phyloP scores from a whole-genome alignment of 495 filamentous ascomycete species.

The Neurospora pannonica region DNA sequence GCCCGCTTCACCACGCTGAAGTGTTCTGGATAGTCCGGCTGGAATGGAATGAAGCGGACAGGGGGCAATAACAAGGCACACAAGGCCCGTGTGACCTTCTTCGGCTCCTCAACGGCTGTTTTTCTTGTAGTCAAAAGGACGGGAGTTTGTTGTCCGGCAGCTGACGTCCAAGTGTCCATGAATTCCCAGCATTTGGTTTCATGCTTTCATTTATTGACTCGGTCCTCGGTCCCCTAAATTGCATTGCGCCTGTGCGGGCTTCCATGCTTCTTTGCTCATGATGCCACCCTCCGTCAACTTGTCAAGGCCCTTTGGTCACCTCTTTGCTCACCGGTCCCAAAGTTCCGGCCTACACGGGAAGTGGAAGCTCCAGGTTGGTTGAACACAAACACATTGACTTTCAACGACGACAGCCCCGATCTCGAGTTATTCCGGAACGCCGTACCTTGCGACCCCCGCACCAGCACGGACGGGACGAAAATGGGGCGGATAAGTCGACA shows the following conservation, averaged over 20 bases:
- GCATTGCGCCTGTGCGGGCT: not conserved
- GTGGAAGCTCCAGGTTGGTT: not conserved
- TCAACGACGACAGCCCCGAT: not conserved
- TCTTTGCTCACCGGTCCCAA: not conserved
- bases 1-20: not conserved
- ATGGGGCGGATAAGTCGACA: not conserved
- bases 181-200: not conserved
- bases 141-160: not conserved
- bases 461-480: not conserved
- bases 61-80: constrained; percentile 1
- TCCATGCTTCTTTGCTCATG: not conserved
- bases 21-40: constrained; percentile 3
- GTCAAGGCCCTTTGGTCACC: not conserved
- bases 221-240: not conserved
- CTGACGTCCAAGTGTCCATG: not conserved
- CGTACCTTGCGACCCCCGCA: not conserved
- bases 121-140: constrained; percentile 13
- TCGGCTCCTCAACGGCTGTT: constrained; percentile 5
- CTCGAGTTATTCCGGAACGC: not conserved
- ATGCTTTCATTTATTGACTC: not conserved
- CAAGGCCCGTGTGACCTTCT: constrained; percentile 16
- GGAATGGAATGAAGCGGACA: constrained; percentile 11
- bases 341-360: not conserved
- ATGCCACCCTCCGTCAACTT: not conserved
- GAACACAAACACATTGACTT: not conserved